Evolutionary conservation across 495 filamentous ascomycete species (phyloP).

Genomic region (Trichoderma gamsii): DNA sequence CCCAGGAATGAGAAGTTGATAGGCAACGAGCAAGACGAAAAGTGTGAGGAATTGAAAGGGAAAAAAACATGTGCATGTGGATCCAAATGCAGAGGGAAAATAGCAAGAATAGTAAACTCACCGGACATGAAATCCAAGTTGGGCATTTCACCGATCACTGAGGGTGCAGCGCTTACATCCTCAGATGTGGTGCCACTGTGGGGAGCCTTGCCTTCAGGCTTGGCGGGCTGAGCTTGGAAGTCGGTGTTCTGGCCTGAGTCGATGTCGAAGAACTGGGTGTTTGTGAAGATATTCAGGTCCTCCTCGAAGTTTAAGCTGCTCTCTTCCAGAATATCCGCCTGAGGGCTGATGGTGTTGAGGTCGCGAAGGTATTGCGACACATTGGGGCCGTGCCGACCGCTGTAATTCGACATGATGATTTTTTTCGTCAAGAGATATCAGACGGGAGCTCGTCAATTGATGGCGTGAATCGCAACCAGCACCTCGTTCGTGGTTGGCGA

Average conservation of each 20-base stretch:
- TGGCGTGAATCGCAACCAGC: not conserved
- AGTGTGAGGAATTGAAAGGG: not conserved
- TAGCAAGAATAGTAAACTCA: slow-evolving; percentile 23
- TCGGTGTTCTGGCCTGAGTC: slow-evolving; percentile 46
- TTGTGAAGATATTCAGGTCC: slow-evolving; percentile 85
- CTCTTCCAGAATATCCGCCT: slow-evolving; percentile 55
- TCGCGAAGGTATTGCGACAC: slow-evolving; percentile 84
- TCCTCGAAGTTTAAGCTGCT: slow-evolving; percentile 50
- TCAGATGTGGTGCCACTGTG: slow-evolving; percentile 30
- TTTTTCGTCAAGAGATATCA: not conserved
- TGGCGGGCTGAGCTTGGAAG: slow-evolving; percentile 31
- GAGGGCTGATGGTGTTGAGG: slow-evolving; percentile 66
- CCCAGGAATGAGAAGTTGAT: not conserved
- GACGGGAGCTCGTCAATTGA: not conserved
- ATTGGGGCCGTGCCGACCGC: slow-evolving; percentile 66
- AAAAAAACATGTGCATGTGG: not conserved
- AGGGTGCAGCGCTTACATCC: slow-evolving; percentile 30
- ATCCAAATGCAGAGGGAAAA: slow-evolving; percentile 14
- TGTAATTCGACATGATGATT: slow-evolving; percentile 58
- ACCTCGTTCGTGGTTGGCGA: not conserved
- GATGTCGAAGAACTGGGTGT: slow-evolving; percentile 89
- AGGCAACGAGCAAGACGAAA: not conserved
- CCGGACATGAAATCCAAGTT: slow-evolving; percentile 32
- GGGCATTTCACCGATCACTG: slow-evolving; percentile 35
- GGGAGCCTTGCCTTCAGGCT: slow-evolving; percentile 29